These are phyloP conservation scores for Trypanosoma avium DNA, from an alignment of 208 protist species.

Conservation along the genomic window DNA sequence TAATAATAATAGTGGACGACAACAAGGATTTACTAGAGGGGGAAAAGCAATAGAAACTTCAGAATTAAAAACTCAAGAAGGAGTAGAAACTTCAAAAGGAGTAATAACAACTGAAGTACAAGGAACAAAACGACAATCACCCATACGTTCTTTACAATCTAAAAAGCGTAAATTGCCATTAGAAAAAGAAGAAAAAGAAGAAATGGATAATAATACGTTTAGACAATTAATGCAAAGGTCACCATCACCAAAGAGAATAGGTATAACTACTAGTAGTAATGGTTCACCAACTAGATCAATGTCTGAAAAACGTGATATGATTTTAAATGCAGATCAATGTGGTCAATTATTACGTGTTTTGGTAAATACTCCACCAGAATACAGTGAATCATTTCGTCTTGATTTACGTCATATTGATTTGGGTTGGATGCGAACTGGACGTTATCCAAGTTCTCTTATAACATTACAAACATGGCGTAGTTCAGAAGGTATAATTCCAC, in stretches of 20 bases:
- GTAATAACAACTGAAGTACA: too few species aligned
- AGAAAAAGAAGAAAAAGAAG: too few species aligned
- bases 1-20: not conserved
- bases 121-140: too few species aligned
- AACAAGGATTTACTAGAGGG: not conserved
- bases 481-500: slow-evolving; percentile 3
- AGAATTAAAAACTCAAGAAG: too few species aligned
- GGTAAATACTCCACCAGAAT: slow-evolving; percentile 63
- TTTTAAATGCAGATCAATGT: slow-evolving; percentile 34
- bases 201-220: not conserved
- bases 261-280: not conserved
- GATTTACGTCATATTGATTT: slow-evolving; percentile 62
- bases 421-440: slow-evolving; percentile 53
- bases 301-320: not conserved
- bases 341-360: slow-evolving; percentile 64
- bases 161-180: too few species aligned
- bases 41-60: too few species aligned
- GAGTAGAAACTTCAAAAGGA: too few species aligned
- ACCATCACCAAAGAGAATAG: not conserved
- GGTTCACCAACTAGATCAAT: too few species aligned
- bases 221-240: too few species aligned
- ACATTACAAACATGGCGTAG: slow-evolving; percentile 34
- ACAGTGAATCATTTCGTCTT: slow-evolving; percentile 58
- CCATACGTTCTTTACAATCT: too few species aligned
- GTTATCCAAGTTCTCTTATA: slow-evolving; percentile 35